Evolutionary conservation across 163 green algal genomes (phyloP).

Genomic region (Botryococcus braunii): DNA sequence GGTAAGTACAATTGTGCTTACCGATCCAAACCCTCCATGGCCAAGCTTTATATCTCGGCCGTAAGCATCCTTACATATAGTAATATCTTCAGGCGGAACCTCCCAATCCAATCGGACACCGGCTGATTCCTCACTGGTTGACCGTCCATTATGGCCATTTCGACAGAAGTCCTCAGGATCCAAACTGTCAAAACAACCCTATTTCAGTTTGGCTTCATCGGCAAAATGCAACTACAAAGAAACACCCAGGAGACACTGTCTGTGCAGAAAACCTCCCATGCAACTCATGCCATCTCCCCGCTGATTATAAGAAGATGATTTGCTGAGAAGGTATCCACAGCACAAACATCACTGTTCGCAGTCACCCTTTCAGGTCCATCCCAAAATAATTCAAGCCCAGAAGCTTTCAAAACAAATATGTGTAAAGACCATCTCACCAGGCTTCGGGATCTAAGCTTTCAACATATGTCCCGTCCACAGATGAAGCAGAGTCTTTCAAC

Average conservation of each 20-base stretch:
- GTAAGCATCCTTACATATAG: conserved; percentile 26
- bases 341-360: too few species aligned
- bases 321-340: too few species aligned
- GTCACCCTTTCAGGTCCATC: too few species aligned
- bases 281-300: background rate
- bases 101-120: conserved; percentile 11
- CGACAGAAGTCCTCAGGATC: background rate
- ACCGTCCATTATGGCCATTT: background rate
- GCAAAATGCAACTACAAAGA: background rate
- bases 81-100: conserved; percentile 14
- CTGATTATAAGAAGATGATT: too few species aligned
- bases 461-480: too few species aligned
- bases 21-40: conserved; percentile 34
- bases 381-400: too few species aligned
- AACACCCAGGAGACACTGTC: background rate
- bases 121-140: background rate
- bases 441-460: too few species aligned
- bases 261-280: background rate
- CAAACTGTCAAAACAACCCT: conserved; percentile 1
- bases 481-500: too few species aligned
- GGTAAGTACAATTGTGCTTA: too few species aligned
- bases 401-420: too few species aligned
- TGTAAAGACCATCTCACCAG: too few species aligned
- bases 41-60: conserved; percentile 36
- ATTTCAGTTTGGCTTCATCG: conserved; percentile 1